Evolutionary conservation across 2,329 filamentous ascomycete genomes (phyloP), one percentile per base, ranked within the genome.

Genomic region (Arthrinium phaeospermum): DNA sequence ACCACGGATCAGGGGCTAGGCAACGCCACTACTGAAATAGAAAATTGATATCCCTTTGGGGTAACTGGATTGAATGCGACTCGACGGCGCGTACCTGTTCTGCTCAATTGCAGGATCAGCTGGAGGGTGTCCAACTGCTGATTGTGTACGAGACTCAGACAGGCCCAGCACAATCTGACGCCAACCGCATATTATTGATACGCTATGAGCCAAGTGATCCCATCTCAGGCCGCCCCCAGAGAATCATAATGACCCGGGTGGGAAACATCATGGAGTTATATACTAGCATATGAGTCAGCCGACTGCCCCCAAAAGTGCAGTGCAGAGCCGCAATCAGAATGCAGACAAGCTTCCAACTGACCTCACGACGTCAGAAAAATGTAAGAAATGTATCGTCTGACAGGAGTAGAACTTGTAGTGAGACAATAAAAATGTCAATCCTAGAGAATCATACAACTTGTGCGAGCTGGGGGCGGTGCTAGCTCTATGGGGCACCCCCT

Each of bases 301-400:
- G 53, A 61, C 30, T 53, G 27, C 10, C 57, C 57, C 8, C 22
- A 4, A 64, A 64, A 22, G 22, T 41, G 57, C 57, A 64, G 34
- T 41, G 30, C 34, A 64, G 19, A 64, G 30, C 30, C 57, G 57
- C 30, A 12, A 16, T 34, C 41, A 34, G 57, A 64, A 64, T 64
- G 57, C 10, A 22, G 57, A 14, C 34, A n/a, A 19, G 19, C 57
- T n/a, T 13, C 2, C 34, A 14, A 64, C 34, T 41, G 30, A 41
- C 4, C 19, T 6, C 30, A 64, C 10, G 34, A 8, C 34, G 10
- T 41, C 19, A 64, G 30, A 34, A 41, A 30, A 12, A 64, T 16
- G n/a, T 16, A 19, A 41, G 57, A 64, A 64, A 41, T 64, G 57
- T 34, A 22, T 41, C 57, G 57, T 64, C 57, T 64, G 57, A 41